Evolutionary conservation across 306 rosid genomes (phyloP).

Genomic region (Cercis canadensis): DNA sequence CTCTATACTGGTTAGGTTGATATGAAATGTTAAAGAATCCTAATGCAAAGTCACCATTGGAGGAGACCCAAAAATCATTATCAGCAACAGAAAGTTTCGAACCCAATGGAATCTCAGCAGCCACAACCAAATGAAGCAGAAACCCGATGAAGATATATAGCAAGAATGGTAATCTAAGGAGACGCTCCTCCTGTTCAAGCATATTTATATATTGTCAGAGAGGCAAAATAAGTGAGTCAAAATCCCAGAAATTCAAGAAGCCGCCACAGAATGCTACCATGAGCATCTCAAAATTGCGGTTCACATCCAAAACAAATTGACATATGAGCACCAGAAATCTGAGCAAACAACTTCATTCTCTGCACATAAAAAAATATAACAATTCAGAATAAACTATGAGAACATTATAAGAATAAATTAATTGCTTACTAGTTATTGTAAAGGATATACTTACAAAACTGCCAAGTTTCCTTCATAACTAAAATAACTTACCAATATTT

Average conservation of each 20-base stretch:
- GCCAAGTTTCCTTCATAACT: no score
- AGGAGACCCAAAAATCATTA: slow-evolving; percentile 65
- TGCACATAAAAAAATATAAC: no score
- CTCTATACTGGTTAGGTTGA: slow-evolving; percentile 58
- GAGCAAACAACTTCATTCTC: slow-evolving; percentile 19
- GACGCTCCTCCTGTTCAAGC: slow-evolving; percentile 51
- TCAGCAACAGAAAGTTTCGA: slow-evolving; percentile 64
- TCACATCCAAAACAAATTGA: slow-evolving; percentile 29
- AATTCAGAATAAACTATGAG: no score
- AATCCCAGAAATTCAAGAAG: slow-evolving; percentile 44
- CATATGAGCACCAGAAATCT: slow-evolving; percentile 34
- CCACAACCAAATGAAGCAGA: slow-evolving; percentile 48
- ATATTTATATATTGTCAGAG: slow-evolving; percentile 45
- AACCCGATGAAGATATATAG: slow-evolving; percentile 49
- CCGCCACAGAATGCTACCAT: slow-evolving; percentile 40
- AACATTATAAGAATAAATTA: no score
- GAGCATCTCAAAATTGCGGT: slow-evolving; percentile 29
- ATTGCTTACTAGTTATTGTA: no score
- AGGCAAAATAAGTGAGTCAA: slow-evolving; percentile 35
- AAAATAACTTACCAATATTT: no score
- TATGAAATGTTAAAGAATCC: slow-evolving; percentile 64
- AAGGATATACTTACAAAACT: no score
- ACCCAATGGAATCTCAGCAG: slow-evolving; percentile 65
- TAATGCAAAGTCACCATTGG: slow-evolving; percentile 77
- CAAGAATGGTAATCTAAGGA: slow-evolving; percentile 43